Evolutionary conservation across 495 filamentous ascomycete species (phyloP).

Genomic region (Penicillium maclennaniae): DNA sequence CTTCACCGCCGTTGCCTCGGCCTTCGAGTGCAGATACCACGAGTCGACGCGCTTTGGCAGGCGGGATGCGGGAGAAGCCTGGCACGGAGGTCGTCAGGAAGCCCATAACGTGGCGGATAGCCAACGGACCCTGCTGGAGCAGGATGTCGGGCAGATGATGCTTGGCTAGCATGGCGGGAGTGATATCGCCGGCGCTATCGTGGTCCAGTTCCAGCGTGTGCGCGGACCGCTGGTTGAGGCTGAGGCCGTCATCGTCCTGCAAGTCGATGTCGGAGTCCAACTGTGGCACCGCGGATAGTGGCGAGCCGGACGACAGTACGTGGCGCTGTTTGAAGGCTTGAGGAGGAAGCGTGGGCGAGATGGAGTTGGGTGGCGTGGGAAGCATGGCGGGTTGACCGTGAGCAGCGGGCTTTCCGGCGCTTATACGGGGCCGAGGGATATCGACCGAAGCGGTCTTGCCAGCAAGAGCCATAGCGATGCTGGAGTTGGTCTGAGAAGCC

Average conservation of each 20-base stretch:
- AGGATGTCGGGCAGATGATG: constrained; percentile 90
- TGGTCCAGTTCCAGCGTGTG: constrained; percentile 24
- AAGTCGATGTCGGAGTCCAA: constrained; percentile 89
- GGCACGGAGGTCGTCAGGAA: constrained; percentile 90
- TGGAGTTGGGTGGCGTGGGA: constrained; percentile 93
- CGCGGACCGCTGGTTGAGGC: constrained; percentile 36
- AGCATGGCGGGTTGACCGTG: constrained; percentile 58
- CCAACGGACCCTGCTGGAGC: constrained; percentile 80
- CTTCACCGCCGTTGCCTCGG: constrained; percentile 59
- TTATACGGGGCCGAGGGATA: constrained; percentile 65
- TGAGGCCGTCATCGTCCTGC: constrained; percentile 59
- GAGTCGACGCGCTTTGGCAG: constrained; percentile 84
- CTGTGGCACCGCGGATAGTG: constrained; percentile 53
- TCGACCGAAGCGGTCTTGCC: constrained; percentile 61
- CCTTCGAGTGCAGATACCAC: constrained; percentile 82
- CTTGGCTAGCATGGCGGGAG: constrained; percentile 79
- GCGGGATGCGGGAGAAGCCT: constrained; percentile 86
- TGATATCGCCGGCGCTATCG: constrained; percentile 80
- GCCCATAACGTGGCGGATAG: constrained; percentile 92
- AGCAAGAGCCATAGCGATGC: constrained; percentile 61
- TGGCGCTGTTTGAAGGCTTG: constrained; percentile 61
- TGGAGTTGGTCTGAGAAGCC: constrained; percentile 51
- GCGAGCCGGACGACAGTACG: constrained; percentile 44
- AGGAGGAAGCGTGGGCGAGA: constrained; percentile 83
- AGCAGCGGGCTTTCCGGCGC: constrained; percentile 55